phyloP scores from a whole-genome alignment of 768 basidiomycete species.

The Holtermanniella nyarrowii region DNA sequence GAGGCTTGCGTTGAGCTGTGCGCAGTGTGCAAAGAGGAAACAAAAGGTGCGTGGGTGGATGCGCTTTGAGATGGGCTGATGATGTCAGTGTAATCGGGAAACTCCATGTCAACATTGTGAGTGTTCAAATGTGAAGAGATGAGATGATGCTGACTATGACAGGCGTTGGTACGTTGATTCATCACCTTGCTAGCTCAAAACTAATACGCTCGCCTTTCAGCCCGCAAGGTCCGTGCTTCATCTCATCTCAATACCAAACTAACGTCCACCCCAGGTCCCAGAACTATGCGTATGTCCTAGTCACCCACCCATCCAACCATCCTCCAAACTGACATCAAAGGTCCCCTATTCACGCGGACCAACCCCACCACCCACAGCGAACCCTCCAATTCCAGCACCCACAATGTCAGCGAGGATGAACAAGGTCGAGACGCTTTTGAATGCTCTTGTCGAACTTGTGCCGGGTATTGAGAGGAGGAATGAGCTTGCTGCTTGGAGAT shows the following conservation, averaged over 20 bases:
- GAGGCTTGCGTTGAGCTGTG: constrained; percentile 34
- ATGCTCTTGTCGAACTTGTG: not conserved
- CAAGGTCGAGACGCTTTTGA: not conserved
- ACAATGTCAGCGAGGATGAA: not conserved
- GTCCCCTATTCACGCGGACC: constrained; percentile 9
- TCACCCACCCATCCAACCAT: not conserved
- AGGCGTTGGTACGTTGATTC: constrained; percentile 4
- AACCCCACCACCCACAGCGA: constrained; percentile 4
- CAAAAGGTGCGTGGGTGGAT: constrained; percentile 8
- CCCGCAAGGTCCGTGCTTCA: constrained; percentile 5
- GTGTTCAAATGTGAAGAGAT: constrained; percentile 13
- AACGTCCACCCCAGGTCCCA: constrained; percentile 7
- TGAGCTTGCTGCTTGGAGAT: not conserved
- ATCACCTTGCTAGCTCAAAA: too few species aligned
- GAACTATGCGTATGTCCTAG: constrained; percentile 11
- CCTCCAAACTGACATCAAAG: not conserved
- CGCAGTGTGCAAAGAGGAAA: constrained; percentile 37
- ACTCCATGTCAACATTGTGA: constrained; percentile 35
- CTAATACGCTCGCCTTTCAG: not conserved
- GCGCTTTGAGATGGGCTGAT: not conserved
- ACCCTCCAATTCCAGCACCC: not conserved
- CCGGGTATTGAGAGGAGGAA: not conserved
- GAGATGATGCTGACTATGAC: constrained; percentile 12
- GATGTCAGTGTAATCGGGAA: constrained; percentile 27
- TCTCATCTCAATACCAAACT: constrained; percentile 1